Evolutionary conservation across 2,329 filamentous ascomycete genomes (phyloP).

Genomic region (Colletotrichum sp.): DNA sequence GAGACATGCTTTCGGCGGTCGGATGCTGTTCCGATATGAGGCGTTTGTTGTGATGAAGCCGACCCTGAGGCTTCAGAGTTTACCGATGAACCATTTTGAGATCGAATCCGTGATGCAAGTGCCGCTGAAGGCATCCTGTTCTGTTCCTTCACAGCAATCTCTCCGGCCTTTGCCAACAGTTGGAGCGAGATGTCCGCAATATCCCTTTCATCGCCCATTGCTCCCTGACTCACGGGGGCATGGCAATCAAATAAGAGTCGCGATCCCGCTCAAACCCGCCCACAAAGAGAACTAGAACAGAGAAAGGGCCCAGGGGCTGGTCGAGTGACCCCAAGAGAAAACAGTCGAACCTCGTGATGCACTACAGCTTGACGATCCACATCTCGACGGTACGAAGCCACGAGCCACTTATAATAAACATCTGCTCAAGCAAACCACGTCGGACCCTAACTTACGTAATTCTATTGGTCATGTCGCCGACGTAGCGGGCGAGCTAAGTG

Average conservation of each 20-base stretch:
- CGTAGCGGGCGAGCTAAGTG: not conserved
- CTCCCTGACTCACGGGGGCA: not conserved
- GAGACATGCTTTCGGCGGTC: not conserved
- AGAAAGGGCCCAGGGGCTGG: not conserved
- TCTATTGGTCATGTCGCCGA: conserved; percentile 10
- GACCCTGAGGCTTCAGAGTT: not conserved
- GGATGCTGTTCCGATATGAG: not conserved
- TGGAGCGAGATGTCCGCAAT: not conserved
- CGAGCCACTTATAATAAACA: not conserved
- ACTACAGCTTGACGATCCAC: not conserved
- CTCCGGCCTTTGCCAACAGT: not conserved
- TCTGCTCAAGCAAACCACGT: not conserved
- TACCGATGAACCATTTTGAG: not conserved
- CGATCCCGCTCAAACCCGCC: not conserved
- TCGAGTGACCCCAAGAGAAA: not conserved
- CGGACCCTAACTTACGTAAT: conserved; percentile 13
- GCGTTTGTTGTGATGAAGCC: not conserved
- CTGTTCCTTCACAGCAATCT: not conserved
- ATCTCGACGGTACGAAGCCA: not conserved
- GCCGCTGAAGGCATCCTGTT: not conserved
- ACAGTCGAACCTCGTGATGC: not conserved
- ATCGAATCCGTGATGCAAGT: not conserved
- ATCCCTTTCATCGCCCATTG: conserved; percentile 10
- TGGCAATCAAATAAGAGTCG: not conserved
- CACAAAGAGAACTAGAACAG: not conserved